These are phyloP conservation scores for Domatiomyces globalis DNA, from an alignment of 2,329 filamentous ascomycete genomes.

Conservation along the genomic window DNA sequence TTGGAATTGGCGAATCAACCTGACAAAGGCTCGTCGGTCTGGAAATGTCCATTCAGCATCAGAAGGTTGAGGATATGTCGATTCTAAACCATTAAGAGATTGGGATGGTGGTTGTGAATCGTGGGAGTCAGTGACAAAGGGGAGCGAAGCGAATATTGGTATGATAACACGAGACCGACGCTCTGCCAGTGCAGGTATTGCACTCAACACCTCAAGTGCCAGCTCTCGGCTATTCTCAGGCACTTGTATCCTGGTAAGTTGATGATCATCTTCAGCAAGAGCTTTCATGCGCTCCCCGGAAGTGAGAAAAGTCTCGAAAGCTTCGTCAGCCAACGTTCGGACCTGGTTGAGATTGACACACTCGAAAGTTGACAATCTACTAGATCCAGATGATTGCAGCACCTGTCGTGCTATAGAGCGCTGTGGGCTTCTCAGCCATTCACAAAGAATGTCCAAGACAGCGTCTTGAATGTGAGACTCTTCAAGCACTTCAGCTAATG, in stretches of 20 bases:
- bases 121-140: constrained; percentile 20
- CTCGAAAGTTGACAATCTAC: constrained; percentile 58
- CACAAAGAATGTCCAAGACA: constrained; percentile 58
- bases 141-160: constrained; percentile 68
- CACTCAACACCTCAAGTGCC: constrained; percentile 63
- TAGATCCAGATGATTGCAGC: background rate
- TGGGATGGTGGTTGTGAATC: constrained; percentile 8
- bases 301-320: constrained; percentile 40
- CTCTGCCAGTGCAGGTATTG: constrained; percentile 64
- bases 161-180: constrained; percentile 73
- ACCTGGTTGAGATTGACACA: constrained; percentile 61
- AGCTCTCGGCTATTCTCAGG: constrained; percentile 50
- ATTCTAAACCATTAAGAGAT: constrained; percentile 13
- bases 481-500: constrained; percentile 60
- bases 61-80: constrained; percentile 17
- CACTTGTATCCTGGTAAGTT: constrained; percentile 2
- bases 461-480: constrained; percentile 57
- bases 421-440: constrained; percentile 47
- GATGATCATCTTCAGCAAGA: constrained; percentile 41
- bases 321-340: constrained; percentile 36
- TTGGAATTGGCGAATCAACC: constrained; percentile 66
- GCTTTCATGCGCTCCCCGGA: constrained; percentile 46
- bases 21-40: constrained; percentile 72
- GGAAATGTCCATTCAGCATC: constrained; percentile 31
- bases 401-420: background rate